Percentiles rank a stretch among this genome's conserved stretches.
These are phyloP conservation scores for Botrytis paeoniae DNA, from an alignment of 2,329 filamentous ascomycete species.

Conservation along the genomic window DNA sequence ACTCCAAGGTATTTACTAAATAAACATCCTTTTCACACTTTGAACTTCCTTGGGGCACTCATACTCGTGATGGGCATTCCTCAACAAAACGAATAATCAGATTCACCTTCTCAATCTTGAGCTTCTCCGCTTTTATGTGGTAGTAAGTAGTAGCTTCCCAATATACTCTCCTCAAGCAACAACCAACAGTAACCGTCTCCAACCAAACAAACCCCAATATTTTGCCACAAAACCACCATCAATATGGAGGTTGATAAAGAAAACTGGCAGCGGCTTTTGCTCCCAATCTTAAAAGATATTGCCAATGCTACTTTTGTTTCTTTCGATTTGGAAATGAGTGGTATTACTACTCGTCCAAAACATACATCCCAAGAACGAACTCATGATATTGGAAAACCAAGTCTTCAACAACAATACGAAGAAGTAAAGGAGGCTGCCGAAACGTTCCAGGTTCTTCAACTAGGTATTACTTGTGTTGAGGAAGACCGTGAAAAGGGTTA, in stretches of 20 bases:
- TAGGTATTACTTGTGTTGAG: constrained; percentile 63
- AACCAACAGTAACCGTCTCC: not conserved
- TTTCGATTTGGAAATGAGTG: constrained; percentile 65
- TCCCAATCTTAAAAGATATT: constrained; percentile 56
- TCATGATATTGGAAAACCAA: constrained; percentile 43
- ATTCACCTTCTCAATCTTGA: not conserved
- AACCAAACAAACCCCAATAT: not conserved
- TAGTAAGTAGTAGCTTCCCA: not conserved
- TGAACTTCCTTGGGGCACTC: not conserved
- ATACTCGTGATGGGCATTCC: not conserved
- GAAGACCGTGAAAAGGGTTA: constrained; percentile 52
- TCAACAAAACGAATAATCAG: not conserved
- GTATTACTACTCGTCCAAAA: constrained; percentile 48
- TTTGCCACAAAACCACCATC: not conserved
- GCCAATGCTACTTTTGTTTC: constrained; percentile 59
- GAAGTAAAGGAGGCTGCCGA: constrained; percentile 60
- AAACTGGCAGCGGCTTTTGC: constrained; percentile 43
- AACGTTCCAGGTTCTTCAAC: constrained; percentile 61
- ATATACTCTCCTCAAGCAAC: not conserved
- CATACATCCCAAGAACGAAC: constrained; percentile 33
- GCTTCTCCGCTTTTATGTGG: constrained; percentile 3
- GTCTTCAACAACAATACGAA: constrained; percentile 58
- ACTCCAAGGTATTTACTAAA: too few relatives aligned
- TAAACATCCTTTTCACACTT: not conserved
- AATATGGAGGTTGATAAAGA: constrained; percentile 17